Evolutionary conservation across 2,329 filamentous ascomycete species (phyloP).

Genomic region (Hymenoscyphus linearis): DNA sequence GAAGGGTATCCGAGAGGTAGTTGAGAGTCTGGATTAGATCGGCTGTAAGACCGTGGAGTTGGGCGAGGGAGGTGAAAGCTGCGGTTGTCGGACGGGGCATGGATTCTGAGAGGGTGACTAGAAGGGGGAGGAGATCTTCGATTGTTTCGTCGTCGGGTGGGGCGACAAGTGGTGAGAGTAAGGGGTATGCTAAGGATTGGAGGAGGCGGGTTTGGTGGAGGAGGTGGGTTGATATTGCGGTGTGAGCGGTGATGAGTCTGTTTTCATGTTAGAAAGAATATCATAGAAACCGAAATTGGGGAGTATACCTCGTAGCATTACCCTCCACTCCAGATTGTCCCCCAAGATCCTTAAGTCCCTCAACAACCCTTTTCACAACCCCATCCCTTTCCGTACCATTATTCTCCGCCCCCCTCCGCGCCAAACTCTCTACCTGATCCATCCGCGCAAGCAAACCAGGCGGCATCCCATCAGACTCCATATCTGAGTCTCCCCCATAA

Average conservation of each 20-base stretch:
- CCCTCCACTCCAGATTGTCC: conserved; percentile 69
- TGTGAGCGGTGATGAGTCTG: conserved; percentile 71
- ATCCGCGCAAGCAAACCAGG: conserved; percentile 63
- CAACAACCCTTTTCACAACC: conserved; percentile 63
- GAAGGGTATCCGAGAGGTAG: conserved; percentile 82
- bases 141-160: conserved; percentile 60
- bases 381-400: conserved; percentile 60
- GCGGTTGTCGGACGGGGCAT: conserved; percentile 61
- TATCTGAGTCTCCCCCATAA: conserved; percentile 66
- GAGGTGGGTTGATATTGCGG: conserved; percentile 68
- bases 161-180: conserved; percentile 63
- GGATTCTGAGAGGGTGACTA: conserved; percentile 57
- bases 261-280: background rate
- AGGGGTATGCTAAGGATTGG: conserved; percentile 64
- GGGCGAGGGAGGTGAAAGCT: conserved; percentile 60
- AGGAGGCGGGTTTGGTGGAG: conserved; percentile 70
- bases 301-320: conserved; percentile 59
- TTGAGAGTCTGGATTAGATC: conserved; percentile 77
- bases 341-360: conserved; percentile 65
- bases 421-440: conserved; percentile 66
- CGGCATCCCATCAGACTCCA: conserved; percentile 64
- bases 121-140: conserved; percentile 63
- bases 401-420: conserved; percentile 58
- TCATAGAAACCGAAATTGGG: background rate
- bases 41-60: conserved; percentile 63